Evolutionary conservation across 129 eudicot species (phyloP), one percentile per base, ranked within the genome.

Genomic region (Artemisia argyi): DNA sequence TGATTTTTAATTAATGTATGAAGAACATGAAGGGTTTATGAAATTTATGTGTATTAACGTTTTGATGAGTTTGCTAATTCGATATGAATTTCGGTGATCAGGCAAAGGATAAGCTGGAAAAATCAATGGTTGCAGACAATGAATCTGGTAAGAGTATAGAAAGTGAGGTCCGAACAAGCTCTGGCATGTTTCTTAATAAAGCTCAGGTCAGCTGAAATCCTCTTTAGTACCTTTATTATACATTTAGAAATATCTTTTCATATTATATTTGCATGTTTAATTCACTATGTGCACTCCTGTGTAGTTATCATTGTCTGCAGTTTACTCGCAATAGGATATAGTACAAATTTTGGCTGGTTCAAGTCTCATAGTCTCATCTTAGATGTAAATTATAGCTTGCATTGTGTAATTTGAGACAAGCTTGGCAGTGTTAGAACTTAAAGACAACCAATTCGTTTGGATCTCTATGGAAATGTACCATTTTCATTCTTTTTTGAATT

Each of bases 161-260:
- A 68, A 93, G 97, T 62, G 90, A 87, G 61, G 92, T 87, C n/a
- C 86, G 98, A 64, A 93, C 98, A 8, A 93, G 98, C 83, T 87
- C 96, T 0, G 98, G 98, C 79, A 89, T 87, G 98, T 93, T 93
- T 84, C 90, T 93, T 49, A 52, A 20, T 48, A 89, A 87, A 80
- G 79, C 79, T 54, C 96, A 93, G 97, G 97, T 89, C 32, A 61
- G 88, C 68, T 72, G 11, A 68, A 28, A 24, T 61, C 18, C 14
- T 61, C 47, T 8, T 61, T 61, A 28, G 18, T 61, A 28, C 8
- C 46, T 61, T 11, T 28, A 13, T 24, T 61, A 12, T 39, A 7
- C 1, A 39, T 8, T 2, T 39, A 7, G 0, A 2, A 10, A 11
- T 8, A 58, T 18, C n/a, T 57, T 57, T 55, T 56, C 28, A 30